These are phyloP conservation scores for Suaeda aralocaspica DNA, from an alignment of 148 eudicot species.

Conservation along the genomic window DNA sequence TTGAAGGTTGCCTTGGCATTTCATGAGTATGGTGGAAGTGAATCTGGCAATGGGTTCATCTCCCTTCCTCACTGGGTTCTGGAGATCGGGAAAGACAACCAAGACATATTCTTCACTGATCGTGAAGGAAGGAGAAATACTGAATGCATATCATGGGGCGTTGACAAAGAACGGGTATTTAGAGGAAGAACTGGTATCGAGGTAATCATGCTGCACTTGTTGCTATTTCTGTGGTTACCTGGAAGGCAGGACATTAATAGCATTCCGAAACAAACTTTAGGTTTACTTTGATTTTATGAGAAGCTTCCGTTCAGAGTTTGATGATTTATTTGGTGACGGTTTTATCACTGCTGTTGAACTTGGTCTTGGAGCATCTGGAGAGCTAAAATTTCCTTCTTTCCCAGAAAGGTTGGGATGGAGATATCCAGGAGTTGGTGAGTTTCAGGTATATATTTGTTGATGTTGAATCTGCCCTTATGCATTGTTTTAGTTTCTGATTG, in stretches of 20 bases:
- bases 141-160: conserved; percentile 63
- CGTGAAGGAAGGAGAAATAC: conserved; percentile 70
- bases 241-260: conserved; percentile 5
- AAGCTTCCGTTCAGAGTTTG: conserved; percentile 69
- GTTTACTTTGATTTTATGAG: conserved; percentile 77
- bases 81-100: conserved; percentile 67
- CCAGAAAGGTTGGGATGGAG: conserved; percentile 60
- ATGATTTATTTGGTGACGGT: conserved; percentile 49
- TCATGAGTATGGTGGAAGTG: conserved; percentile 56
- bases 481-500: conserved; percentile 4
- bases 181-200: conserved; percentile 69
- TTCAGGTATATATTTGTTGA: conserved; percentile 49
- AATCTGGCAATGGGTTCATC: conserved; percentile 39
- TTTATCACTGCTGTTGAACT: conserved; percentile 50
- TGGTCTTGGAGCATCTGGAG: conserved; percentile 68
- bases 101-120: conserved; percentile 68
- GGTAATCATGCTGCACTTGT: conserved; percentile 28
- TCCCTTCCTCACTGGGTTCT: conserved; percentile 74
- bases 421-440: conserved; percentile 83
- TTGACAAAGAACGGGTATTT: conserved; percentile 61
- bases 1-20: conserved; percentile 62
- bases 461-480: conserved; percentile 17
- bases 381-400: conserved; percentile 62
- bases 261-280: conserved; percentile 31
- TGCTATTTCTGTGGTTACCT: conserved; percentile 1